Evolutionary conservation across 1,284 basidiomycete genomes (phyloP), one percentile per base, ranked within the genome.

Genomic region (Tilletia horrida): DNA sequence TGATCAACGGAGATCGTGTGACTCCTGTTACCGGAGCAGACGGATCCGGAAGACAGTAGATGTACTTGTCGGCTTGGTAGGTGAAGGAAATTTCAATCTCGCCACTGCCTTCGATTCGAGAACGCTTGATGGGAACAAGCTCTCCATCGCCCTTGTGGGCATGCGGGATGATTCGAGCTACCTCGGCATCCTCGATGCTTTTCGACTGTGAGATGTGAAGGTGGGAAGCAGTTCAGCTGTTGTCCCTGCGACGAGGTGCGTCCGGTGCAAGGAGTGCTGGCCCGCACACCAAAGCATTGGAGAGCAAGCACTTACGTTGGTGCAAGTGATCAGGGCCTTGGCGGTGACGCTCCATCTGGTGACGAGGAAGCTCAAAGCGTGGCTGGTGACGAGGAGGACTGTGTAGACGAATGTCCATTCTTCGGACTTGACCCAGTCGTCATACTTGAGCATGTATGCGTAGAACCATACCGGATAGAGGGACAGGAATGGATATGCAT

Each of bases 51-150:
- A 86, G 85, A 52, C 87, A 85, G 61, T 90, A 88, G 66, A 92
- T 87, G 82, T 97, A 98, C 62, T 92, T 93, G 84, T 99, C 95
- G 66, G 91, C 89, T 83, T 98, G 94, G 83, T 97, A 98, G 82
- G 86, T 90, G 86, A 99, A 97, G 18, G 90, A 91, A 82, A 91
- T 91, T 88, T 88, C 63, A 85, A 84, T 27, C 40, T 48, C 45
- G 48, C 73, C 72, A 47, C 76, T 66, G 62, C 74, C 68, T 55
- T 72, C 65, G 25, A 69, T 47, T 76, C 83, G 50, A 48, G 84
- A 83, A 67, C 85, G 83, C 75, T 88, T 89, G 7, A 98, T 84
- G 1, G 86, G 84, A 0, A 97, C 92, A 65, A 98, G 93, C 73
- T 95, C 93, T 29, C 92, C 93, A 73, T 90, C 88, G 25, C 96